Evolutionary conservation across 2,329 filamentous ascomycete genomes (phyloP).

Genomic region (Thielaviopsis punctulata): DNA sequence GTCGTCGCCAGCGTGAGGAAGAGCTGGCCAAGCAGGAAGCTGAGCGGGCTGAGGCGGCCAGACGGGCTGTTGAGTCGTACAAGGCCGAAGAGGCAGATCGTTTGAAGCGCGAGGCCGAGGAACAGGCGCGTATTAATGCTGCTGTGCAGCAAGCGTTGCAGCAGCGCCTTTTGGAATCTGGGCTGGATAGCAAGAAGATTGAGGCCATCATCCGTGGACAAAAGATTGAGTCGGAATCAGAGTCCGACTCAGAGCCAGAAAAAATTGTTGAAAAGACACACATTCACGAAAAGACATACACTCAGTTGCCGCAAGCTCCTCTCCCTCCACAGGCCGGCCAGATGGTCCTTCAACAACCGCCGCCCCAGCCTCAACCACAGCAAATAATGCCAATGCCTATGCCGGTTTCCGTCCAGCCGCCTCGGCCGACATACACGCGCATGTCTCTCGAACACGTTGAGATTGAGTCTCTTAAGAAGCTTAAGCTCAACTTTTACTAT

Average conservation of each 20-base stretch:
- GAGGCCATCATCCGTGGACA: slow-evolving; percentile 41
- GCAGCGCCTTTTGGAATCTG: slow-evolving; percentile 40
- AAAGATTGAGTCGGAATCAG: slow-evolving; percentile 17
- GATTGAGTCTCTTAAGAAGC: slow-evolving; percentile 39
- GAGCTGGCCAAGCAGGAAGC: slow-evolving; percentile 28
- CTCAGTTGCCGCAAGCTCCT: slow-evolving; percentile 12
- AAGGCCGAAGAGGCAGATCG: slow-evolving; percentile 32
- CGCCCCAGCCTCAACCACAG: neutral
- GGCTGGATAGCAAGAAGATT: slow-evolving; percentile 41
- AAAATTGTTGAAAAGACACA: neutral
- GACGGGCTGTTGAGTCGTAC: slow-evolving; percentile 34
- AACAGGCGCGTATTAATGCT: slow-evolving; percentile 31
- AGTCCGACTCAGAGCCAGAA: neutral
- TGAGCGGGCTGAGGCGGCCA: slow-evolving; percentile 27
- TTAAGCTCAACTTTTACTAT: slow-evolving; percentile 38
- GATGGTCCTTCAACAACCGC: slow-evolving; percentile 4
- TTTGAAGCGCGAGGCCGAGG: slow-evolving; percentile 27
- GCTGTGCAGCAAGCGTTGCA: slow-evolving; percentile 39
- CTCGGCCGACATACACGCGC: slow-evolving; percentile 41
- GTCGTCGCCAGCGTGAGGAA: slow-evolving; percentile 24
- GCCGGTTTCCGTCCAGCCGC: neutral
- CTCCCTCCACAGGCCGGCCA: slow-evolving; percentile 1
- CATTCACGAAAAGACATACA: slow-evolving; percentile 19
- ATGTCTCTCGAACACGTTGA: slow-evolving; percentile 46
- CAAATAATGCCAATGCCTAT: no score